phyloP scores from a whole-genome alignment of 495 filamentous ascomycete genomes.

The Neurospora sp. region DNA sequence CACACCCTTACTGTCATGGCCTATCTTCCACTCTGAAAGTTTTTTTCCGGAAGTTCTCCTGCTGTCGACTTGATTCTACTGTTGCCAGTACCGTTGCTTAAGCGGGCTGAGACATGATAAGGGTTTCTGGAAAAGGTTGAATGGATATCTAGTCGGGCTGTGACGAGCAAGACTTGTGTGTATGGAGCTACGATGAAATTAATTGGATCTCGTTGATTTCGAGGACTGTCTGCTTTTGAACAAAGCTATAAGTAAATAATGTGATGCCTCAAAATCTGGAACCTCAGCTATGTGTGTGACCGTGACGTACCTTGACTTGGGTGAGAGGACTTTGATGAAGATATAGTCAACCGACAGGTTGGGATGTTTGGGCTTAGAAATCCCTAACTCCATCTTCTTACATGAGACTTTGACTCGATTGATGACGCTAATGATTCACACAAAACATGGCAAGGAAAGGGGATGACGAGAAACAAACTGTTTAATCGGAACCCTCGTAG shows the following conservation, averaged over 20 bases:
- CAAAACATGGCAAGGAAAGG: not conserved
- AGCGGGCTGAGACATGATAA: no score
- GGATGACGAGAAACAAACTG: not conserved
- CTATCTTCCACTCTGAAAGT: no score
- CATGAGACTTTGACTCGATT: not conserved
- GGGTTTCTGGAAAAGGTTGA: not conserved
- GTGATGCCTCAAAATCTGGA: not conserved
- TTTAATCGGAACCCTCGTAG: conserved; percentile 12
- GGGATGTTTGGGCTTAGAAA: not conserved
- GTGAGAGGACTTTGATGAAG: not conserved
- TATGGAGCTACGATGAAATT: not conserved
- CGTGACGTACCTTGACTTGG: not conserved
- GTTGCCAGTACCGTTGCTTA: no score
- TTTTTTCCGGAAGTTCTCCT: no score
- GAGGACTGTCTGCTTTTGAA: not conserved
- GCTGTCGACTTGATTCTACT: no score
- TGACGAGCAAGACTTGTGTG: not conserved
- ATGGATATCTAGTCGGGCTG: not conserved
- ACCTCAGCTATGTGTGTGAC: not conserved
- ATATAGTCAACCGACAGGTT: not conserved
- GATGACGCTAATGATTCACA: not conserved
- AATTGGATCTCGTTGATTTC: not conserved
- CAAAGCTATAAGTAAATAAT: not conserved
- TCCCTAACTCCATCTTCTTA: not conserved
- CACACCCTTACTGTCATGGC: no score